Percentiles rank a stretch among this genome's conserved stretches.
These are phyloP conservation scores for Casuarina equisetifolia DNA, from an alignment of 306 rosid species.

Conservation along the genomic window DNA sequence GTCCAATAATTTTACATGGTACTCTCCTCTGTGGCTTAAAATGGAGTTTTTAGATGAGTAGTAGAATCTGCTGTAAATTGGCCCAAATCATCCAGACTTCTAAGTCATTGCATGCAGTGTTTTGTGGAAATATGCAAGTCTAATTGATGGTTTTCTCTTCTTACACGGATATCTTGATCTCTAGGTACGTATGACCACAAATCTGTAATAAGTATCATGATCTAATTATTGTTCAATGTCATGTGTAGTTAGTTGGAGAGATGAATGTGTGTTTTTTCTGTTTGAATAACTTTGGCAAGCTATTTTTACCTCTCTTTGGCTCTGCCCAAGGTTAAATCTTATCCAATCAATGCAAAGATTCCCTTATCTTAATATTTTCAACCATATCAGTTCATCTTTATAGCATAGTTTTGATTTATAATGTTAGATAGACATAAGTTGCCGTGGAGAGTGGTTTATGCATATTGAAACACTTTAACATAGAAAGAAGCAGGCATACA, in stretches of 20 bases:
- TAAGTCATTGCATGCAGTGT: too few species aligned
- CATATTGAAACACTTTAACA: neutral
- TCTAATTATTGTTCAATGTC: constrained; percentile 8
- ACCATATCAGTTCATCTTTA: too few species aligned
- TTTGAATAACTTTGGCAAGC: constrained; percentile 12
- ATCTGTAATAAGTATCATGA: constrained; percentile 14
- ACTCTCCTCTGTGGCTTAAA: neutral
- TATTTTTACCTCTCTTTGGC: neutral
- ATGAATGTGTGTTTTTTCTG: constrained; percentile 12
- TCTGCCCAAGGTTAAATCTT: neutral
- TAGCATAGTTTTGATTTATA: neutral
- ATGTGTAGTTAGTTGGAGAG: neutral
- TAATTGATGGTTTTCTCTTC: neutral
- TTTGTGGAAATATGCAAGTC: too few species aligned
- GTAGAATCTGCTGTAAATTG: neutral
- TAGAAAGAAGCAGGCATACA: neutral
- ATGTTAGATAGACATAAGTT: neutral
- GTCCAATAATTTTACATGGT: neutral
- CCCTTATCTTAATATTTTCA: too few species aligned
- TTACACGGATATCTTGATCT: constrained; percentile 22
- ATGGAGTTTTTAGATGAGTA: neutral
- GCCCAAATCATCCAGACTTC: too few species aligned
- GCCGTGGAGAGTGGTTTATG: neutral
- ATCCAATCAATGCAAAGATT: neutral
- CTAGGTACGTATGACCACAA: neutral